Evolutionary conservation across 2,329 filamentous ascomycete genomes (phyloP), one percentile per base, ranked within the genome.

Genomic region (Fusarium globosum): DNA sequence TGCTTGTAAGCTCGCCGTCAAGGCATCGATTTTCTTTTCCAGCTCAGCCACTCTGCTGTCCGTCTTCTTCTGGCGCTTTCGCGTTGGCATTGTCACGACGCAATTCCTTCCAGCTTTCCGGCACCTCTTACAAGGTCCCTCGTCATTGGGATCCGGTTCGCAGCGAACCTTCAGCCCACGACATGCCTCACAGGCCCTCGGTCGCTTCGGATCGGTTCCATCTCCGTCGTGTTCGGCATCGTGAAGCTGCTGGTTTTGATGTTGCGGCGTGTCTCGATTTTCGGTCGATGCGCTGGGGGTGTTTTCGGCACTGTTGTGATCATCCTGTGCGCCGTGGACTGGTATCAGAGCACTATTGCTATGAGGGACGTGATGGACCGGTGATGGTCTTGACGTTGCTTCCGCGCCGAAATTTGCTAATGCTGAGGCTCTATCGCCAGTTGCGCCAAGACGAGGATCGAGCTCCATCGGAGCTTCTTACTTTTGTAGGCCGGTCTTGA

Each of bases 1-100:
- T 14, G 93, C 90, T 51, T 94, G 91, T 73, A 97, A 80, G 41
- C 91, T 94, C 12, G 94, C 93, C 13, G 94, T 97, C 80, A 97
- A 81, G 14, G 93, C 93, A 84, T 97, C 94, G 72, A 97, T 96
- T 85, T 97, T 97, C 86, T 92, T 94, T 85, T 97, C 95, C 58
- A 98, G 86, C 85, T 97, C 95, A 14, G 94, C 93, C 18, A 98
- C 95, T 58, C 94, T 88, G 74, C 91, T 96, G 80, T 97, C 95
- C 61, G 94, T 95, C 86, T 97, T 97, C 86, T 96, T 97, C 85
- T 96, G 94, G 49, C 95, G 88, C 83, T 97, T 97, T 45, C 94
- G 81, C 36, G 86, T 89, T 20, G 88, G 94, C 71, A 91, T 89
- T 2, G 94, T 97, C 70, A 95, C 91, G 45, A 95, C 84, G 79